Base-by-base conservation (phyloP, 192 early-diverging fungal genomes). In the Mortierella alpina region DNA sequence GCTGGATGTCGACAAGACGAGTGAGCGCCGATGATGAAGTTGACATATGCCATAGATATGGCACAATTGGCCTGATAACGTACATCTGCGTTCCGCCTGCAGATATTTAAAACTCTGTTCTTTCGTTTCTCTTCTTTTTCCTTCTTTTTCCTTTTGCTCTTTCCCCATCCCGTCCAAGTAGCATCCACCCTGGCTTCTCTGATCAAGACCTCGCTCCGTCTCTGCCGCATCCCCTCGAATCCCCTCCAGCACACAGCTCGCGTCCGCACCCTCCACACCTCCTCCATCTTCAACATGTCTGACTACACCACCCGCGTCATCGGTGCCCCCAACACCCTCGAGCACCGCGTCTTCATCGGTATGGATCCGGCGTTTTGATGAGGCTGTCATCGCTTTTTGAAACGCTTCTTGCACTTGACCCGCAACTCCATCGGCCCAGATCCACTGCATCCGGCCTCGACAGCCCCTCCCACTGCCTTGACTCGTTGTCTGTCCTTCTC, bases 321-420 rank as follows among this genome's bases (percentile, higher is more conserved):
- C 56, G 96, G 94, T 67, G 92, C 94, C 51, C 90, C 93, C 79
- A 92, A 96, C 93, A 89, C 93, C 31, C 86, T 96, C 44, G 97
- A 98, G 68, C 88, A 95, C 92, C 90, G 95, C 59, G 90, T 97
- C 67, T 98, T 84, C 85, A 90, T 93, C 84, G 93, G 94, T 96
- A 87, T 68, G 70, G 31, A 31, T 31, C 31, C 31, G 3, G 31
- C 31, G 31, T 31, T 31, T 31, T 54, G 1, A 45, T 13, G 39
- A 22, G 39, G n/a, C 20, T 46, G 14, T 46, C 50, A 20, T 17
- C 31, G 31, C 31, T 31, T 31, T 31, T 31, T 31, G 31, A 31
- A 31, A 31, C 55, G 10, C 40, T 48, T 68, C 1, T 55, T 44
- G 18, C 44, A 4, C 39, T 50, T 22, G 15, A 50, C 12, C 10